Percentiles rank a stretch among this genome's conserved stretches.
Conservation (phyloP, 164 flowering plant species). For the Sedum album region DNA sequence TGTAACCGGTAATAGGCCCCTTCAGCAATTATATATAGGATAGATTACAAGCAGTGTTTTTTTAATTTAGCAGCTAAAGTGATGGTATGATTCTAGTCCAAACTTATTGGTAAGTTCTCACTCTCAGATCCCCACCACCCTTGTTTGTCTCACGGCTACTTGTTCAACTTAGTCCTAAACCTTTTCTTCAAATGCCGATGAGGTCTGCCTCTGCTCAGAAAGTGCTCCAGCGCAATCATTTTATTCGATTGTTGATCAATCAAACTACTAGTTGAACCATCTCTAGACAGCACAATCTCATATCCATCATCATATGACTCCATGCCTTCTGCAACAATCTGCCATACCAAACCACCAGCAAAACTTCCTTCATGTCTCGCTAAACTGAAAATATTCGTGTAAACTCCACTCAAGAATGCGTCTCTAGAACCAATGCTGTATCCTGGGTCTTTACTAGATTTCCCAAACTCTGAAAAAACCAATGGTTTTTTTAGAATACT, state of each 20-base stretch:
- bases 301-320: slow-evolving; percentile 26
- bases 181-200: neutral
- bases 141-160: neutral
- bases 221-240: slow-evolving; percentile 16
- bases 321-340: slow-evolving; percentile 26
- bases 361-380: slow-evolving; percentile 20
- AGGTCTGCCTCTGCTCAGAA: neutral
- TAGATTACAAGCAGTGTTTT: too few species aligned
- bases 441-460: slow-evolving; percentile 17
- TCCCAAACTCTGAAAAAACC: slow-evolving; percentile 20
- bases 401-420: slow-evolving; percentile 14
- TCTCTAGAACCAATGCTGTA: slow-evolving; percentile 16
- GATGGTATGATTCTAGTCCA: too few species aligned
- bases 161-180: neutral
- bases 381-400: slow-evolving; percentile 10
- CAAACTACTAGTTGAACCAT: slow-evolving; percentile 14
- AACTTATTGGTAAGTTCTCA: neutral
- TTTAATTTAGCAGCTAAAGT: too few species aligned
- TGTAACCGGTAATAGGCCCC: too few species aligned
- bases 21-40: too few species aligned
- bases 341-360: too few species aligned
- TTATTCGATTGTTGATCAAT: slow-evolving; percentile 23
- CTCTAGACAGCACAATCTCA: slow-evolving; percentile 19
- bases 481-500: slow-evolving; percentile 23
- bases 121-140: neutral